Evolutionary conservation across 1,139 yeast species (phyloP), one percentile per base, ranked within the genome.

Genomic region (Meyerozyma athensensis): DNA sequence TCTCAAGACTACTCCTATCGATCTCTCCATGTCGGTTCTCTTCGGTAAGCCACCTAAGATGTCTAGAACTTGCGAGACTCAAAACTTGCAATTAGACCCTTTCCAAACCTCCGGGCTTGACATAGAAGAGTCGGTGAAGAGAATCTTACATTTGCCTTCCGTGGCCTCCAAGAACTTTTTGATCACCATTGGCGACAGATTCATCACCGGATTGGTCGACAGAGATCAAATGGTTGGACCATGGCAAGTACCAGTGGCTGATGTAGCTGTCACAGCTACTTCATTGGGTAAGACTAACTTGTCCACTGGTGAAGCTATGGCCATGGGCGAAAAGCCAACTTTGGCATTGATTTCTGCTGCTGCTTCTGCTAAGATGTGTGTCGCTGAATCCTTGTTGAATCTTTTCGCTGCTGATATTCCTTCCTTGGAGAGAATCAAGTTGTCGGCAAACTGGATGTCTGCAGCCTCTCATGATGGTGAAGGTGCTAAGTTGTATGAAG

Each of bases 241-340:
- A 55, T 94, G 98, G 97, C 99, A 94, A 72, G 90, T 85, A 5
- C 98, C 99, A 33, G 98, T 94, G 18, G 94, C 98, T n/a, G 97
- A 94, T 60, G 97, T 89, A 41, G 98, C 96, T 62, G 97, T 92
- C 39, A 90, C 98, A 14, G 83, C 86, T 43, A 83, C 97, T 0
- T 86, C 97, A 2, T 74, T 87, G 39, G 97, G 95, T 50, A 84
- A 80, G 38, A 69, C 73, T 6, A 64, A 85, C 37, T 63, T 82
- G 43, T 52, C 66, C 8, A 83, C 95, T 18, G 99, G 99, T 71
- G 98, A 94, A 67, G 96, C 98, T 8, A 69, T 94, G 68, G 94
- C 97, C 2, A 83, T 89, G 86, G 99, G 99, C 49, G 99, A 94
- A 67, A 84, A 86, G 53, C 99, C 99, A 45, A 73, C 84, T 4